Evolutionary conservation across 352 stramenopile genomes (phyloP), one percentile per base, ranked within the genome.

Genomic region (Peronospora destructor): DNA sequence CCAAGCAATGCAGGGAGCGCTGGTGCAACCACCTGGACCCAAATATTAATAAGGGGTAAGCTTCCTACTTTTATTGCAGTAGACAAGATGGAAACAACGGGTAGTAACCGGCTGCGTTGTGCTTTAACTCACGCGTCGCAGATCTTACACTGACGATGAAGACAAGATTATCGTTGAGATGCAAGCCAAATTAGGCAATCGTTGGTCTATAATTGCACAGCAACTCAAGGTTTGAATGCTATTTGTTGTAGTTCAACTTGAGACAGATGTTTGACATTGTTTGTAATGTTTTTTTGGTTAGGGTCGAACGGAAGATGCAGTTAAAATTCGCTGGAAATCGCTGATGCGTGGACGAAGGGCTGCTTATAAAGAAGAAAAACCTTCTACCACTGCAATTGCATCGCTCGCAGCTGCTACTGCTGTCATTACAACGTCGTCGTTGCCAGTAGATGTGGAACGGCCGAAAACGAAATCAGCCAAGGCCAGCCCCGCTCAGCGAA

Each of bases 261-360:
- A 34, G 4, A 3, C 13, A 4, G n/a, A 25, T 45, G 14, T 38
- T n/a, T 49, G 30, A 45, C 13, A 26, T 33, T 47, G 36, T 54
- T 61, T 44, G 28, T 30, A 14, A 13, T 50, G 30, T 41, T 17
- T 45, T 3, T 17, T 32, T 39, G 36, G 28, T n/a, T 19, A 91
- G 69, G 90, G 90, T 8, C 76, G 90, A 54, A 96, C 87, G 2
- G 89, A 97, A 65, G 93, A 97, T 46, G 83, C 84, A 6, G 85
- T 97, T 2, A 97, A 97, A 68, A 97, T 96, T 43, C 78, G 86
- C 7, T 97, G 88, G 87, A 97, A 97, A 54, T 93, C 84, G 17
- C 64, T 95, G 2, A 94, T 91, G 83, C 64, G 83, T 28, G 82
- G 80, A 11, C 72, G 78, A 0, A 76, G 80, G 26, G 75, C 80